These are phyloP conservation scores for Stagonosporopsis tanaceti DNA, from an alignment of 2,329 filamentous ascomycete genomes.

Conservation along the genomic window DNA sequence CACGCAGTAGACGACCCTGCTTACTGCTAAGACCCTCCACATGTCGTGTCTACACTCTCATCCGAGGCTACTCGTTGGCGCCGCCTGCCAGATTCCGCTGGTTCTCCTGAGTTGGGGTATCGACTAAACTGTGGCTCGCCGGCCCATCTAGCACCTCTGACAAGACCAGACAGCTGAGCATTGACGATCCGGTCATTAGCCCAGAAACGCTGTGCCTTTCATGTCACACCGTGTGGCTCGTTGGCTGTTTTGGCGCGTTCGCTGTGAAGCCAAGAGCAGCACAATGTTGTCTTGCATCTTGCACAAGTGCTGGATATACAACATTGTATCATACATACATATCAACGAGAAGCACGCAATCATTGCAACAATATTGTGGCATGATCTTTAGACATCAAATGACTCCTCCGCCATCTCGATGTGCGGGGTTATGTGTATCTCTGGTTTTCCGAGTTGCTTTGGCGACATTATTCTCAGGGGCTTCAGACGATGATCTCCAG, in stretches of 20 bases:
- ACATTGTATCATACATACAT: background rate
- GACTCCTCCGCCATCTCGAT: no score
- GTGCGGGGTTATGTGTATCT: no score
- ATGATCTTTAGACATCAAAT: no score
- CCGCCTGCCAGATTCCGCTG: background rate
- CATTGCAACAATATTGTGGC: no score
- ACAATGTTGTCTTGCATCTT: background rate
- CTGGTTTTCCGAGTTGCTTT: no score
- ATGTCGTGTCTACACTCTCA: no score
- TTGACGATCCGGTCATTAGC: background rate
- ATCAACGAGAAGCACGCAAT: no score
- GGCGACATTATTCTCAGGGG: no score
- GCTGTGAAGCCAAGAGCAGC: constrained; percentile 13
- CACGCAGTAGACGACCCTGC: constrained; percentile 1
- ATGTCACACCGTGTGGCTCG: constrained; percentile 13
- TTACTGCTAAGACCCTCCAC: background rate
- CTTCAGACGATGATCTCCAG: no score
- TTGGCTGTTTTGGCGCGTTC: constrained; percentile 9
- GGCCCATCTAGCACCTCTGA: constrained; percentile 6
- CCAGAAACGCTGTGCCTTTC: background rate
- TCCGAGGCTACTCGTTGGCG: no score
- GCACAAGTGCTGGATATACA: background rate
- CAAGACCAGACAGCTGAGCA: constrained; percentile 3
- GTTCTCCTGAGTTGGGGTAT: constrained; percentile 9
- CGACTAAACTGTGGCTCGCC: constrained; percentile 11